Base-by-base conservation (phyloP, 2,329 filamentous ascomycete genomes). In the Lachnellula hyalina region DNA sequence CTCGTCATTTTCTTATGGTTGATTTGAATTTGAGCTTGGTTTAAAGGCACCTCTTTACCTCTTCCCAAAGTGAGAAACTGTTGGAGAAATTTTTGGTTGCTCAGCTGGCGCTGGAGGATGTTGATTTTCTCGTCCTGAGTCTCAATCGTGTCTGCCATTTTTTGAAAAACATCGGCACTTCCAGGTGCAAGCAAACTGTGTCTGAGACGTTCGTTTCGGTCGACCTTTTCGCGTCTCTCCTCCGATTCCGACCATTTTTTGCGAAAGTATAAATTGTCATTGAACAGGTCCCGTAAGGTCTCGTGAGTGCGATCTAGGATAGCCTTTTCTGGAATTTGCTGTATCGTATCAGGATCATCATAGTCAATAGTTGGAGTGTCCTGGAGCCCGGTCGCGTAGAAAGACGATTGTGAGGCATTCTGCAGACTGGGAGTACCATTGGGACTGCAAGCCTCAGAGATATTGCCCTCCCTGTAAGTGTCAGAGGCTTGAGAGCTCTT, bases 171-270 rank as follows among this genome's bases (percentile, higher is more conserved):
- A 25, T 25, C 25, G 25, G 23, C 12, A 15, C 48, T 51, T 51
- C 36, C 48, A 25, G 25, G 25, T 25, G 25, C 48, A 25, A 41
- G 21, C 21, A 51, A 41, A 51, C 48, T 51, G 34, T 25, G 48
- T 19, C 36, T 41, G 17, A 51, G 36, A 40, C 48, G 48, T 17
- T 21, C 48, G 36, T 51, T 51, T 42, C 21, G 17, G 21, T n/a
- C 35, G 17, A 51, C 25, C 19, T 51, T 40, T 21, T 32, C 17
- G 14, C 38, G 36, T 40, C 36, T 25, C 17, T 51, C 36, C 36
- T 51, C 48, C 11, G 48, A 51, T 12, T 51, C 23, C 38, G 23
- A 51, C 48, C n/a, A 51, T 41, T 42, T 51, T 17, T 51, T 23
- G 23, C 48, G 48, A n/a, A 41, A 51, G 38, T 51, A 42, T 36